phyloP scores from a whole-genome alignment of 1,284 basidiomycete genomes.

The Malassezia brasiliensis region DNA sequence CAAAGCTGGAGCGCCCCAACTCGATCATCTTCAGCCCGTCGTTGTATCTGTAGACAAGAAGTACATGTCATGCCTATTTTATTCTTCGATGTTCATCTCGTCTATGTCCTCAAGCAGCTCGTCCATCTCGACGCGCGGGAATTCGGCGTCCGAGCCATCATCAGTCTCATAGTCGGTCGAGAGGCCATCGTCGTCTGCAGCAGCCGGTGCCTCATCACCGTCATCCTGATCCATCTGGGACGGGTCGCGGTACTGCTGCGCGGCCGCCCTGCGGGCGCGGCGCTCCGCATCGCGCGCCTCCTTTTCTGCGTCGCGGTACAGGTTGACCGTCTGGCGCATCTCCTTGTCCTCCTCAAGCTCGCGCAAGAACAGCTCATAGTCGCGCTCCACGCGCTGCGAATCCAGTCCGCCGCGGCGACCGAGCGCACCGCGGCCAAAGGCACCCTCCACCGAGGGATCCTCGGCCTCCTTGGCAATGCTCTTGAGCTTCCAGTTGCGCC shows the following conservation, averaged over 20 bases:
- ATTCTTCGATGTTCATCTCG: slow-evolving; percentile 42
- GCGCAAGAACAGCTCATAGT: slow-evolving; percentile 89
- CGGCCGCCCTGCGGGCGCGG: slow-evolving; percentile 48
- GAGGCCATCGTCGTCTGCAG: slow-evolving; percentile 33
- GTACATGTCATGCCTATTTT: background rate
- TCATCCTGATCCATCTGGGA: slow-evolving; percentile 54
- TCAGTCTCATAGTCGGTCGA: slow-evolving; percentile 53
- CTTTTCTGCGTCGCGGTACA: slow-evolving; percentile 61
- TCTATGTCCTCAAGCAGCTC: slow-evolving; percentile 89
- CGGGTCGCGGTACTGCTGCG: slow-evolving; percentile 47
- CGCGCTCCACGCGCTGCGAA: slow-evolving; percentile 84
- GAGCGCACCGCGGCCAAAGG: slow-evolving; percentile 65
- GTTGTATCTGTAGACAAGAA: slow-evolving; percentile 13
- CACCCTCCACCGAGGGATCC: slow-evolving; percentile 45
- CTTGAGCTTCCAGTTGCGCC: slow-evolving; percentile 76
- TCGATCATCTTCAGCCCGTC: slow-evolving; percentile 45
- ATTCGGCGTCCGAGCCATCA: slow-evolving; percentile 67
- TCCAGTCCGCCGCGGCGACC: slow-evolving; percentile 83
- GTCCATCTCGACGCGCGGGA: slow-evolving; percentile 56
- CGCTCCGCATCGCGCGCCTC: slow-evolving; percentile 30
- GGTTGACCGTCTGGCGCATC: slow-evolving; percentile 74
- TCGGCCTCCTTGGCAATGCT: slow-evolving; percentile 90
- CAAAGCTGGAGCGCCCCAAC: slow-evolving; percentile 38
- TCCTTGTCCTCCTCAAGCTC: slow-evolving; percentile 95
- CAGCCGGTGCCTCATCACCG: slow-evolving; percentile 17